Percentiles rank a stretch among this genome's conserved stretches.
Conservation (phyloP, 139 green algal genomes). For the Astrephomene gubernaculifera region DNA sequence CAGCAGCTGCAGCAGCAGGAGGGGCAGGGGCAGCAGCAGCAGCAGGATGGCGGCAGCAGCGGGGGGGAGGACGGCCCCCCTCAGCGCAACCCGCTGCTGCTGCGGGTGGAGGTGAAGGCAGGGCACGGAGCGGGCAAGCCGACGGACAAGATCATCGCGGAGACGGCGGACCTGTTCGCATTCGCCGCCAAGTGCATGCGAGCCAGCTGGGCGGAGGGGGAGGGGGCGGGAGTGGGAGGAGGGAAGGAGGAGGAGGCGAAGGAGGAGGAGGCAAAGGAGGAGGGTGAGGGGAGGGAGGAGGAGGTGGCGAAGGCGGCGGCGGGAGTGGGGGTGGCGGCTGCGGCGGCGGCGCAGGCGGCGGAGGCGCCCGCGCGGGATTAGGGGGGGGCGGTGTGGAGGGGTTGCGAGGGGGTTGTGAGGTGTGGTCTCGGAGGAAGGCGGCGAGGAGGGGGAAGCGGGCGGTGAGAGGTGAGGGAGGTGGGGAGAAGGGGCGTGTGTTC, state of each 20-base stretch:
- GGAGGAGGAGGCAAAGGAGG: neutral
- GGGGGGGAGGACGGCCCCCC: no score
- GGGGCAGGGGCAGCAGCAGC: neutral
- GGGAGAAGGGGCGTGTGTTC: no score
- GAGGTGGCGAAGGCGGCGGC: neutral
- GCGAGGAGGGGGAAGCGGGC: no score
- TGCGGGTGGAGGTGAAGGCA: constrained; percentile 80
- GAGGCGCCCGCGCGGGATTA: no score
- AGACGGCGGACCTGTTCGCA: constrained; percentile 63
- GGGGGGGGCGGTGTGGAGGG: neutral
- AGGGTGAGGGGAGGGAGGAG: neutral
- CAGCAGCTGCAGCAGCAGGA: neutral
- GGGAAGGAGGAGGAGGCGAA: neutral
- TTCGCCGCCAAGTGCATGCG: constrained; percentile 58
- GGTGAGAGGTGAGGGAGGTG: no score
- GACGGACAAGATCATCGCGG: constrained; percentile 89
- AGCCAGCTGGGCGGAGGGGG: constrained; percentile 40
- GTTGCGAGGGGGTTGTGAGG: no score
- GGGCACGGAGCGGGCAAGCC: constrained; percentile 92
- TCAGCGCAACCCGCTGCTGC: constrained; percentile 92
- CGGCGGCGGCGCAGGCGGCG: neutral
- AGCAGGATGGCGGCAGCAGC: no score
- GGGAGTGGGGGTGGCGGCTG: neutral
- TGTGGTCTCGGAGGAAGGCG: no score
- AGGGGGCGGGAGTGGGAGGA: neutral